Base-by-base conservation (phyloP, 164 flowering plant species). In the Hamamelis virginiana region DNA sequence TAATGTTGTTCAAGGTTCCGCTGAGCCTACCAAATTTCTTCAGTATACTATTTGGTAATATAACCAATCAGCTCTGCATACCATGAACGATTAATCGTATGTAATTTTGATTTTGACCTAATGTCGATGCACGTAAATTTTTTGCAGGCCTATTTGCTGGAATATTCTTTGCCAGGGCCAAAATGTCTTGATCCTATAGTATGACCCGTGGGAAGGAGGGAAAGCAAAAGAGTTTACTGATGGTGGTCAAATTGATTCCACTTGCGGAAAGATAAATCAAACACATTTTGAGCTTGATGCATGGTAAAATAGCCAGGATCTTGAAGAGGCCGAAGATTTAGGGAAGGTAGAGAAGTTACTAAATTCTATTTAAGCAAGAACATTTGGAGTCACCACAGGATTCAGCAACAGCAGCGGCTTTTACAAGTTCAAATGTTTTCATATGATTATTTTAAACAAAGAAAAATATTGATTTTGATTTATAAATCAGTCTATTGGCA, bases 11-110 rank as follows among this genome's bases (percentile, higher is more conserved):
- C 85, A 85, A 83, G 16, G 94, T 91, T 72, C 89, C 89, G 1
- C 73, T 85, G 43, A 88, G 86, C 72, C 44, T 82, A 27, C 72
- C 88, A 45, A 91, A 82, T 67, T 62, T 84, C 41, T 82, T 80
- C 86, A 91, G 92, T 74, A 86, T 91, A 68, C 84, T 87, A 25
- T 89, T 89, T 69, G 97, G 97, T 91, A 84, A 86, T 48, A 11
- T 45, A 16, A 44, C 12, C 10, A 18, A 21, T 38, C 46, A 21
- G 23, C 58, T 33, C 13, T 74, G 5, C 47, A 27, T 21, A 43
- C 33, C 16, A 52, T 52, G 43, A 16, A 5, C 1, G 19, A 19
- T 41, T 44, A 12, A 10, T 13, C 15, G 3, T 21, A 33, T 33
- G 12, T 21, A 3, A 23, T 53, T 45, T 1, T 18, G 23, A 27